Conservation (phyloP, 768 basidiomycete species). For the Cubamyces lactineus region DNA sequence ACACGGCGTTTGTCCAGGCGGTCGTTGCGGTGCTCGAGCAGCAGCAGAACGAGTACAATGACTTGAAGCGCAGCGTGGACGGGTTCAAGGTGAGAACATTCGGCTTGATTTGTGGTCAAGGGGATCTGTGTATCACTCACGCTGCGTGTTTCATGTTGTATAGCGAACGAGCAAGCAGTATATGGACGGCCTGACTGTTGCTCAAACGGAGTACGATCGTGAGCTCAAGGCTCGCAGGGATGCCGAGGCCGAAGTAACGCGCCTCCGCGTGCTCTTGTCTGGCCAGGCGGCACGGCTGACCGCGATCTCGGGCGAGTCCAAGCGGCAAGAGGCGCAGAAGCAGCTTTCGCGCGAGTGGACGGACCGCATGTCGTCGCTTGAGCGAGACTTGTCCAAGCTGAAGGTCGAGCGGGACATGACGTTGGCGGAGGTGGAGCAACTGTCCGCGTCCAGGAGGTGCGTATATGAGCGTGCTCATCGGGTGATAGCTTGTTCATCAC, state of each 20-base stretch:
- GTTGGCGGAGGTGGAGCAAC: constrained; percentile 91
- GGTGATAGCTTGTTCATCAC: constrained; percentile 1
- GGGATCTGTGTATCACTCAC: neutral
- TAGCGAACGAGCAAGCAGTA: constrained; percentile 92
- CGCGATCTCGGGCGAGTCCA: constrained; percentile 79
- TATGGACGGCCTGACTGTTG: constrained; percentile 89
- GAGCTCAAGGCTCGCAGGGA: constrained; percentile 88
- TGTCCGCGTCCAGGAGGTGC: constrained; percentile 75
- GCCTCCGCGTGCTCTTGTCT: constrained; percentile 81
- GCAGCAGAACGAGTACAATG: constrained; percentile 58
- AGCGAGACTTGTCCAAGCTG: constrained; percentile 84
- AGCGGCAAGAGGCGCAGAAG: constrained; percentile 74
- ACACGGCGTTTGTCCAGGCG: constrained; percentile 71
- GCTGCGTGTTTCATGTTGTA: neutral
- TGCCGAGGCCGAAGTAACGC: constrained; percentile 89
- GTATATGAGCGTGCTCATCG: constrained; percentile 25
- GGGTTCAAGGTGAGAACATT: constrained; percentile 76
- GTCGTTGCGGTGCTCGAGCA: constrained; percentile 70
- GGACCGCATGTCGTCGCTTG: constrained; percentile 75
- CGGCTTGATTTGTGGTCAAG: neutral
- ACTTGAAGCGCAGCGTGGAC: constrained; percentile 79
- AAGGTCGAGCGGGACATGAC: constrained; percentile 90
- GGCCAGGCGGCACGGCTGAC: constrained; percentile 89
- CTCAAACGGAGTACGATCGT: constrained; percentile 92
- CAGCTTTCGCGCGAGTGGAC: constrained; percentile 79